Conservation (phyloP, 78 protist species). For the Dictyostelium discoideum region DNA sequence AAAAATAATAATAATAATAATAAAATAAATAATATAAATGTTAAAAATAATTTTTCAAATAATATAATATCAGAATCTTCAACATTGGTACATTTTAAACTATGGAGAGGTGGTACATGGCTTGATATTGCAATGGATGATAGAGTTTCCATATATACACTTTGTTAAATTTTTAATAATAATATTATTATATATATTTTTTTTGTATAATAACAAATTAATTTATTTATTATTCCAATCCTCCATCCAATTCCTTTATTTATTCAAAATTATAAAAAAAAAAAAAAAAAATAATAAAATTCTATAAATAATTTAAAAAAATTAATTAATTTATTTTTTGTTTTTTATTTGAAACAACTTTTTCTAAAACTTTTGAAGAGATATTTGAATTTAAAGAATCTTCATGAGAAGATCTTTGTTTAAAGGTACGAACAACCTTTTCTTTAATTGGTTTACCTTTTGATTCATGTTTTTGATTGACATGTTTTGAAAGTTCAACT, state of each 20-base stretch:
- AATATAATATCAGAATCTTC: background rate
- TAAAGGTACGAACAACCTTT: slow-evolving; percentile 63
- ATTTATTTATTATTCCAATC: background rate
- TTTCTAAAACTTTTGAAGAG: background rate
- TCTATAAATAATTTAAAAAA: too few relatives aligned
- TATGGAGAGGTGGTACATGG: background rate
- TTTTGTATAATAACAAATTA: background rate
- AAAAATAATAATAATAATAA: background rate
- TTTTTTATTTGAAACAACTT: slow-evolving; percentile 1
- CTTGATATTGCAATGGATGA: background rate
- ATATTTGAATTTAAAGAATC: background rate
- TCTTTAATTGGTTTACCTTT: background rate
- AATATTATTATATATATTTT: background rate
- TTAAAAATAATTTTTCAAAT: background rate
- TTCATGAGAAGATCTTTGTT: slow-evolving; percentile 62
- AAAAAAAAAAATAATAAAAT: too few relatives aligned
- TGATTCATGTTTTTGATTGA: background rate
- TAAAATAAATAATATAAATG: background rate
- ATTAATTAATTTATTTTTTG: background rate
- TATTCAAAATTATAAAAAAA: too few relatives aligned
- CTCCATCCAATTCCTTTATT: too few relatives aligned
- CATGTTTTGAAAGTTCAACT: slow-evolving; percentile 39
- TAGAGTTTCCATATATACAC: background rate
- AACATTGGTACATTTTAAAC: background rate
- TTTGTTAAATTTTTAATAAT: background rate